Evolutionary conservation across 768 basidiomycete species (phyloP).

Genomic region (Lentinula guzmanii): DNA sequence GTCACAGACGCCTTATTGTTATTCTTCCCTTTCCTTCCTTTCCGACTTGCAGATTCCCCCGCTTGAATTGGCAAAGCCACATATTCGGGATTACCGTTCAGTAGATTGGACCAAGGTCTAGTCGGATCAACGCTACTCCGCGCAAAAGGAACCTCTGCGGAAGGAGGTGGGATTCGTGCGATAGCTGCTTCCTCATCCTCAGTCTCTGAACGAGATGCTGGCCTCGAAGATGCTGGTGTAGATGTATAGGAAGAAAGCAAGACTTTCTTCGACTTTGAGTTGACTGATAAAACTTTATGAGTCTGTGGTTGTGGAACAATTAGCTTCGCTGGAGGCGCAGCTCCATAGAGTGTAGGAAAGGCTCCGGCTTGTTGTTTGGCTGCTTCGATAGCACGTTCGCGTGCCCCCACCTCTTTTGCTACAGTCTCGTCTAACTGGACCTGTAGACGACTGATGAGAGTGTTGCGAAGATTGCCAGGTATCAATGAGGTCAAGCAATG

Average conservation of each 20-base stretch:
- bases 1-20: not conserved
- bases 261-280: constrained; percentile 43
- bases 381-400: too few relatives aligned
- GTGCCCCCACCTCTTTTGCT: too few relatives aligned
- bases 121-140: constrained; percentile 17
- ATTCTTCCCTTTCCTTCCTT: not conserved
- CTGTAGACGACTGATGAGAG: constrained; percentile 39
- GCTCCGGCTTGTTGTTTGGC: too few relatives aligned
- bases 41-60: not conserved
- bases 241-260: constrained; percentile 46
- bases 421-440: constrained; percentile 32
- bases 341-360: constrained; percentile 42
- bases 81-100: constrained; percentile 12
- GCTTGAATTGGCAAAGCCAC: constrained; percentile 6
- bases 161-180: constrained; percentile 32
- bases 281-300: constrained; percentile 58
- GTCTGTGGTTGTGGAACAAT: constrained; percentile 27
- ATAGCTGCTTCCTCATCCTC: constrained; percentile 28
- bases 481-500: constrained; percentile 40
- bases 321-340: constrained; percentile 2
- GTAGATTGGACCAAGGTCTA: constrained; percentile 41
- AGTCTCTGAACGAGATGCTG: constrained; percentile 29
- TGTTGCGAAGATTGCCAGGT: constrained; percentile 20
- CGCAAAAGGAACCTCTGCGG: constrained; percentile 29
- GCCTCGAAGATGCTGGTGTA: constrained; percentile 24